phyloP scores from a whole-genome alignment of 2,329 filamentous ascomycete genomes.

The Leptosphaerulina australis region DNA sequence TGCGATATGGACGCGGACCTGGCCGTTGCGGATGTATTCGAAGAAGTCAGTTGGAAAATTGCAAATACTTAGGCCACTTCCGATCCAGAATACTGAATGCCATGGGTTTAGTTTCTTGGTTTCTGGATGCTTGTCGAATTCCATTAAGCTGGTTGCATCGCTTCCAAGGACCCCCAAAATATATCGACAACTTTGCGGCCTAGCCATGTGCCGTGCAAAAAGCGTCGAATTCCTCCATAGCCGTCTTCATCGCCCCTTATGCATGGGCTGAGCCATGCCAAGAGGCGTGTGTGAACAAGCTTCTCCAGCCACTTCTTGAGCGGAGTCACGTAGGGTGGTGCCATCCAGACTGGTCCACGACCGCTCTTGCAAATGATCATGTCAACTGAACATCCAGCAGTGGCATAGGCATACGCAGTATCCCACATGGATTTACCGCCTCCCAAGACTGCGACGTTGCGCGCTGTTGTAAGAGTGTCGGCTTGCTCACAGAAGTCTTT shows the following conservation, averaged over 20 bases:
- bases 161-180: constrained; percentile 64
- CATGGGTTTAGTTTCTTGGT: constrained; percentile 52
- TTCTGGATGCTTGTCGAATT: constrained; percentile 52
- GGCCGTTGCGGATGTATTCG: constrained; percentile 59
- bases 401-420: constrained; percentile 63
- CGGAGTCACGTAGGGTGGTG: constrained; percentile 67
- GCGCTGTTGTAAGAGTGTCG: constrained; percentile 46
- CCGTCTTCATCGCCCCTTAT: constrained; percentile 70
- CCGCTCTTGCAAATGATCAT: constrained; percentile 65
- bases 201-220: constrained; percentile 63
- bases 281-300: constrained; percentile 67
- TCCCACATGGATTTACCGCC: constrained; percentile 69
- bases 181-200: constrained; percentile 61
- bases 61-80: constrained; percentile 63
- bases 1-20: constrained; percentile 61
- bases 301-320: constrained; percentile 72
- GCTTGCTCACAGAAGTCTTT: constrained; percentile 57
- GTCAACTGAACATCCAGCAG: constrained; percentile 62
- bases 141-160: constrained; percentile 58
- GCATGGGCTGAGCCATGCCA: constrained; percentile 78
- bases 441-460: constrained; percentile 60
- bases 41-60: constrained; percentile 66
- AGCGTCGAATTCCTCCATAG: constrained; percentile 60
- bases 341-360: constrained; percentile 65
- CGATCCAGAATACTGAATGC: constrained; percentile 58